Evolutionary conservation across 2,329 filamentous ascomycete genomes (phyloP).

Genomic region (Xylariomycetidae sp.): DNA sequence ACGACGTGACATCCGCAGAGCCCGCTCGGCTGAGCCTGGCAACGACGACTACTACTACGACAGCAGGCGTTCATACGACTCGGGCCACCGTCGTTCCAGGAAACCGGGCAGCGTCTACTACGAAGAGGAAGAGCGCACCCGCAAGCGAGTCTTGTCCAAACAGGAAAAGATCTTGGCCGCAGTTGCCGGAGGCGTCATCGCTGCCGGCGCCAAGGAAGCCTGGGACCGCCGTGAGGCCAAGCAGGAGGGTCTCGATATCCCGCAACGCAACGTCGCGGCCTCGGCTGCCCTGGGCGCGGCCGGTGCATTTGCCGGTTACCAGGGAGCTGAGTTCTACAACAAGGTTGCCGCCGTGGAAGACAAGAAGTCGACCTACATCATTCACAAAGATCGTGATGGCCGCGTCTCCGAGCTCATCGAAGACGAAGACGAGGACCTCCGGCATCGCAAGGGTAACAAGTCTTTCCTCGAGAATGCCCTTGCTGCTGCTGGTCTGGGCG

Average conservation of each 20-base stretch:
- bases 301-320: constrained; percentile 58
- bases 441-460: constrained; percentile 55
- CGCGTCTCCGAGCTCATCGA: constrained; percentile 49
- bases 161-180: constrained; percentile 62
- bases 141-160: constrained; percentile 50
- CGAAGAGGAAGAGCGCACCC: constrained; percentile 52
- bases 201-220: constrained; percentile 60
- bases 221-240: constrained; percentile 57
- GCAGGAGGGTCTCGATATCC: constrained; percentile 39
- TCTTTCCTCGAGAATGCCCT: constrained; percentile 59
- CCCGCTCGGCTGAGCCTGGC: constrained; percentile 57
- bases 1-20: constrained; percentile 47
- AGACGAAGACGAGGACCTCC: constrained; percentile 48
- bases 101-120: constrained; percentile 43
- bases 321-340: constrained; percentile 57
- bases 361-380: constrained; percentile 46
- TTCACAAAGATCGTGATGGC: constrained; percentile 49
- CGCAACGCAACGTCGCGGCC: constrained; percentile 53
- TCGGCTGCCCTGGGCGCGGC: constrained; percentile 58
- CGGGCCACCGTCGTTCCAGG: constrained; percentile 41
- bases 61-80: constrained; percentile 23
- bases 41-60: constrained; percentile 58
- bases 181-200: constrained; percentile 57
- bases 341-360: constrained; percentile 52
- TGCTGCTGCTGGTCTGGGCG: constrained; percentile 55